phyloP scores from a whole-genome alignment of 805 yeast species.

The Candida maris region DNA sequence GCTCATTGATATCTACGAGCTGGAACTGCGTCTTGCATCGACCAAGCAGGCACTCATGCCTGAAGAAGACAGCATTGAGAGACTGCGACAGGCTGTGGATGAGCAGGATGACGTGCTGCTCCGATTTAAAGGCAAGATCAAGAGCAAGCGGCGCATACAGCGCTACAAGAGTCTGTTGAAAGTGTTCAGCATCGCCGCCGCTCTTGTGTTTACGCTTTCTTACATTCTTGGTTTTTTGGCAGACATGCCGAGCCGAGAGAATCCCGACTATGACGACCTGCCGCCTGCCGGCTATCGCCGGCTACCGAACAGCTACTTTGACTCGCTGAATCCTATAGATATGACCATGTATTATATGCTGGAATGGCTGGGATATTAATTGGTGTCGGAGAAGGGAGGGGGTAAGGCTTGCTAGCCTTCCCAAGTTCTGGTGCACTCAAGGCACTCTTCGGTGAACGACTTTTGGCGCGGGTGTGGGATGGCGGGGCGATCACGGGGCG shows the following conservation, averaged over 20 bases:
- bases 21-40: slow-evolving; percentile 1
- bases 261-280: slow-evolving; percentile 12
- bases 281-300: slow-evolving; percentile 18
- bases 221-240: slow-evolving; percentile 16
- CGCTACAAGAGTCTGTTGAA: slow-evolving; percentile 6
- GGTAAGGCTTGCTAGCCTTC: slow-evolving; percentile 24
- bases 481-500: too few relatives aligned
- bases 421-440: slow-evolving; percentile 30
- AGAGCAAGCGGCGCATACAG: slow-evolving; percentile 8
- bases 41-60: not conserved
- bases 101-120: slow-evolving; percentile 11
- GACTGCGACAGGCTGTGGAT: slow-evolving; percentile 7
- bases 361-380: slow-evolving; percentile 15
- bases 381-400: not conserved
- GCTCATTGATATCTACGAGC: slow-evolving; percentile 12
- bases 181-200: not conserved
- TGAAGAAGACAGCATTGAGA: slow-evolving; percentile 1
- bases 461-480: too few relatives aligned
- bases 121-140: slow-evolving; percentile 9
- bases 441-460: slow-evolving; percentile 25
- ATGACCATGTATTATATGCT: slow-evolving; percentile 8
- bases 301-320: slow-evolving; percentile 15
- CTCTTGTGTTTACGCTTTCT: slow-evolving; percentile 6
- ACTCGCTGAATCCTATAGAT: slow-evolving; percentile 14
- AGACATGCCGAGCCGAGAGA: slow-evolving; percentile 11